Percentiles rank a stretch among this genome's conserved stretches.
Conservation (phyloP, 2,329 filamentous ascomycete species). For the Thelonectria discophora region DNA sequence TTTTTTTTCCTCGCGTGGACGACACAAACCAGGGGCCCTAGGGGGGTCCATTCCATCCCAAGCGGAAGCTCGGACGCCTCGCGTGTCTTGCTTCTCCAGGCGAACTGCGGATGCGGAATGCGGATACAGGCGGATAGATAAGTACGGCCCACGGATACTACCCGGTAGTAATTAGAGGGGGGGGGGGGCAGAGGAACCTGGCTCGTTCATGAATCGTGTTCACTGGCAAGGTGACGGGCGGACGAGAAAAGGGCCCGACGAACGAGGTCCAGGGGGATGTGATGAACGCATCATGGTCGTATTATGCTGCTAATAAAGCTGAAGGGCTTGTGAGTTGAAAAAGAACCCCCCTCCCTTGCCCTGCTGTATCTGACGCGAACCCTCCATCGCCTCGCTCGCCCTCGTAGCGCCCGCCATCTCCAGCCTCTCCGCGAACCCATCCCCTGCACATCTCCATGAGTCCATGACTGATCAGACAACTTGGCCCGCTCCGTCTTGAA, state of each 20-base stretch:
- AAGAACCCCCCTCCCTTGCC: constrained; percentile 15
- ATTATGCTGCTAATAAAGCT: constrained; percentile 14
- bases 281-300: constrained; percentile 30
- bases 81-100: constrained; percentile 24
- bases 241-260: not conserved
- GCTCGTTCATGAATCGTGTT: constrained; percentile 8
- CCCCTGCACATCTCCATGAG: constrained; percentile 9
- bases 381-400: constrained; percentile 29
- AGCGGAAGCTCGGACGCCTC: constrained; percentile 23
- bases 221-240: not conserved
- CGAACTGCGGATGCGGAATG: too few species aligned
- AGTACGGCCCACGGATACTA: not conserved
- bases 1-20: constrained; percentile 14
- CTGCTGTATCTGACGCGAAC: constrained; percentile 38
- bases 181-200: not conserved
- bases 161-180: too few species aligned
- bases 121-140: not conserved
- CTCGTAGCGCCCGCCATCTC: constrained; percentile 33
- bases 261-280: constrained; percentile 2
- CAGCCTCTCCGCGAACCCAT: constrained; percentile 24
- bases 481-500: constrained; percentile 3
- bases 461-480: constrained; percentile 10
- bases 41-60: not conserved
- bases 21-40: not conserved
- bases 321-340: not conserved